Percentiles rank a stretch among this genome's conserved stretches.
Conservation (phyloP, 495 filamentous ascomycete species). For the Podospora appendiculata region DNA sequence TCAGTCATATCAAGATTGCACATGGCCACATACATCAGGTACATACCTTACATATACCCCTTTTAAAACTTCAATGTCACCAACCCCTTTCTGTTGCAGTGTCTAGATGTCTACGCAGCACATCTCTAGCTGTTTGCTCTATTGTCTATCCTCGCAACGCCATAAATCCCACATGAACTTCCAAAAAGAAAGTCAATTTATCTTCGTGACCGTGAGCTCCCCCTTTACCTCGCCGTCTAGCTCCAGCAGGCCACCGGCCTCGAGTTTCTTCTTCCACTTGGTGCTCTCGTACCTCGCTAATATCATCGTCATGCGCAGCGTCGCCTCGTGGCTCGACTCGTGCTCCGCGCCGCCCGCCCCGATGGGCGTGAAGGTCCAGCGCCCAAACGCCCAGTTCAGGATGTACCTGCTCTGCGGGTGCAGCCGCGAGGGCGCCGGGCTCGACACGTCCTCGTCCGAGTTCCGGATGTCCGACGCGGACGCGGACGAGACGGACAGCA, state of each 20-base stretch:
- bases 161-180: neutral
- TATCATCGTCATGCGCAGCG: constrained; percentile 75
- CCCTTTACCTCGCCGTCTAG: constrained; percentile 33
- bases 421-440: constrained; percentile 5
- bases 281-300: constrained; percentile 74
- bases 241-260: constrained; percentile 52
- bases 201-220: constrained; percentile 35
- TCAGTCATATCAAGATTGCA: neutral
- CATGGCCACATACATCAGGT: neutral
- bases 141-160: neutral
- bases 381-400: constrained; percentile 94
- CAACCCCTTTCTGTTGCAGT: too few species aligned
- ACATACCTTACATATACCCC: too few species aligned
- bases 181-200: constrained; percentile 19
- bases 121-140: neutral
- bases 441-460: constrained; percentile 44
- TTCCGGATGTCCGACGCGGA: constrained; percentile 43
- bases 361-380: constrained; percentile 79
- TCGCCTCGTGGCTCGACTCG: constrained; percentile 36
- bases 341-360: constrained; percentile 34
- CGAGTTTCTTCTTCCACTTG: constrained; percentile 83
- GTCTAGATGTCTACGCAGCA: too few species aligned
- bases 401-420: constrained; percentile 51
- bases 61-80: too few species aligned
- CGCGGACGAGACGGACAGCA: constrained; percentile 50